Percentiles rank a stretch among this genome's conserved stretches.
Conservation (phyloP, 495 filamentous ascomycete species). For the Aspergillus ostianus region DNA sequence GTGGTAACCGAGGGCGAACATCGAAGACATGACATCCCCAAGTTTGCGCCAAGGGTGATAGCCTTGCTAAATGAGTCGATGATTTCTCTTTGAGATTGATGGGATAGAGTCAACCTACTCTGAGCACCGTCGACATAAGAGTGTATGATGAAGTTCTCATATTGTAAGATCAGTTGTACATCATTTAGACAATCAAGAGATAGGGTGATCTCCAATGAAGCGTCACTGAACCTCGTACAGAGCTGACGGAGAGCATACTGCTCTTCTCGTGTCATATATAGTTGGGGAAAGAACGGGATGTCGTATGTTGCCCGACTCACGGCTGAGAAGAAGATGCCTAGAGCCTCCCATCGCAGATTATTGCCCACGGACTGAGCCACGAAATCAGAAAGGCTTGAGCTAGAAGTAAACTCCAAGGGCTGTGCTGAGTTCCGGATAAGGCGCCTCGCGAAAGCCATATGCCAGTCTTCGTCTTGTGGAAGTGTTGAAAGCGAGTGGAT, state of each 20-base stretch:
- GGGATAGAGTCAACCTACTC: slow-evolving; percentile 24
- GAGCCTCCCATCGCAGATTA: slow-evolving; percentile 42
- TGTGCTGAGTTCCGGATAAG: slow-evolving; percentile 35
- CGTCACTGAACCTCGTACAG: slow-evolving; percentile 30
- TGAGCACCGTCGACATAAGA: slow-evolving; percentile 47
- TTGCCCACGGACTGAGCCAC: slow-evolving; percentile 32
- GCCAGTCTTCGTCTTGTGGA: slow-evolving; percentile 27
- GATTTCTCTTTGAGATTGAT: too few species aligned
- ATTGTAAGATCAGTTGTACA: slow-evolving; percentile 43
- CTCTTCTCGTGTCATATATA: slow-evolving; percentile 30
- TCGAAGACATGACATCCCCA: slow-evolving; percentile 42
- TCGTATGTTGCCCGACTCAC: slow-evolving; percentile 38
- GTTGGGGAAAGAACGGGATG: slow-evolving; percentile 29
- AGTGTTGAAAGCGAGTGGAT: slow-evolving; percentile 23
- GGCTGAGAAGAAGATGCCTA: slow-evolving; percentile 40
- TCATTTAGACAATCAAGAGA: slow-evolving; percentile 46
- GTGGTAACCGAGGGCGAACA: slow-evolving; percentile 44
- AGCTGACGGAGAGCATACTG: slow-evolving; percentile 29
- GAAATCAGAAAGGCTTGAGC: slow-evolving; percentile 26
- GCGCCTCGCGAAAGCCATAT: slow-evolving; percentile 29
- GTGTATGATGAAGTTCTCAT: slow-evolving; percentile 47
- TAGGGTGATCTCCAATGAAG: slow-evolving; percentile 36
- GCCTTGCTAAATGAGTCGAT: slow-evolving; percentile 20
- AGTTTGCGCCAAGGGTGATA: slow-evolving; percentile 45
- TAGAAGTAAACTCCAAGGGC: slow-evolving; percentile 25